A percentile compares a stretch with the other conserved stretches of the same genome.
Evolutionary conservation across 1,139 yeast genomes (phyloP).

Genomic region (Debaryomyces subglobosus): DNA sequence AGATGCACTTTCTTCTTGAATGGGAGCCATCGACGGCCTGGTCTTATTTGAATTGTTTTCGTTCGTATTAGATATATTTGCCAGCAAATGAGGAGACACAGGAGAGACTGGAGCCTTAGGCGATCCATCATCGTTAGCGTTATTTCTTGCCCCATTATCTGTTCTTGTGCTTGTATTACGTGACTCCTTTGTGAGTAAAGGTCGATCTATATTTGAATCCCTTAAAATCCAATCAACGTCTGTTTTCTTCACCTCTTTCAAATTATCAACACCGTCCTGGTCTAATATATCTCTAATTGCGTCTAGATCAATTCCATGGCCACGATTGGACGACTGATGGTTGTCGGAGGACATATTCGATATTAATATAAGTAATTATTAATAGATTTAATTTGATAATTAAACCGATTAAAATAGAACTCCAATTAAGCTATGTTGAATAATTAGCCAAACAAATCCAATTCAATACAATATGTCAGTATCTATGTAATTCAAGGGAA

Average conservation of each 20-base stretch:
- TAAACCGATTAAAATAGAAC: neutral
- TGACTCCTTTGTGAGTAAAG: neutral
- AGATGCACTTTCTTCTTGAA: slow-evolving; percentile 31
- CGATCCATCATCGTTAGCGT: neutral
- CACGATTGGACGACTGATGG: slow-evolving; percentile 13
- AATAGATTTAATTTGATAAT: slow-evolving; percentile 23
- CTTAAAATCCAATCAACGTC: slow-evolving; percentile 58
- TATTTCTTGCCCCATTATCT: neutral
- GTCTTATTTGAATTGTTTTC: slow-evolving; percentile 34
- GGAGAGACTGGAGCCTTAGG: slow-evolving; percentile 9
- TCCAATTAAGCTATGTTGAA: neutral
- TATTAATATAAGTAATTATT: slow-evolving; percentile 27
- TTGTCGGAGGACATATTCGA: slow-evolving; percentile 35
- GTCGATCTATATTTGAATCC: slow-evolving; percentile 22
- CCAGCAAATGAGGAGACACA: slow-evolving; percentile 29
- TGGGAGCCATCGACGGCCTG: slow-evolving; percentile 39
- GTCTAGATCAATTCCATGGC: slow-evolving; percentile 16
- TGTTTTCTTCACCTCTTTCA: slow-evolving; percentile 33
- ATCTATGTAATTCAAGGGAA: neutral
- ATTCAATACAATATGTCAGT: neutral
- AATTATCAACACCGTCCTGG: slow-evolving; percentile 21
- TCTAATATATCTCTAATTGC: slow-evolving; percentile 23
- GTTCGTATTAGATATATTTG: slow-evolving; percentile 40
- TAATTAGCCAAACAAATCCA: neutral
- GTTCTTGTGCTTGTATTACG: neutral